Evolutionary conservation across 1,139 yeast genomes (phyloP), one percentile per base, ranked within the genome.

Genomic region (Meyerozyma elateridarum): DNA sequence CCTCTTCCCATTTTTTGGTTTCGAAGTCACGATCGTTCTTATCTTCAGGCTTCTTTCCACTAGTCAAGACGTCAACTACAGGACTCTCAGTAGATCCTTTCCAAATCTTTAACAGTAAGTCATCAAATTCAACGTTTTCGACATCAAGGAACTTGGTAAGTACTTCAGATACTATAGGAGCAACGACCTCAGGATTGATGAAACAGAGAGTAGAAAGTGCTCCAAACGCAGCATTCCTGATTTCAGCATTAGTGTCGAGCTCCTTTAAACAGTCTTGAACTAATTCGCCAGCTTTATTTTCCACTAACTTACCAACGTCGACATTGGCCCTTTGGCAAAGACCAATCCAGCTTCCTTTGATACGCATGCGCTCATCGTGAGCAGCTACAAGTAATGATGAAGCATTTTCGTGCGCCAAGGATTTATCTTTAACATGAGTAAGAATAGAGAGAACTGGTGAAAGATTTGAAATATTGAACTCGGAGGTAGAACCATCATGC

Each of bases 1-100:
- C 73, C 47, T 82, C 89, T 54, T 91, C 98, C 97, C 98, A 91
- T 49, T 85, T 79, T 40, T 75, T 67, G 11, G 88, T 84, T 46
- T 85, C 95, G 50, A 85, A 85, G 48, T 88, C 96, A 49, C 78
- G 85, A 3, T 83, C 59, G 50, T 85, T 85, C 48, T 83, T 85
- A 38, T 64, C 65, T 18, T 55, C 56, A 2, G 48, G 52, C 46
- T 68, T 62, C 30, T 65, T 63, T 28, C 59, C 59, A 33, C 59
- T 61, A 18, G 49, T 52, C 32, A 84, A 59, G 3, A 84, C 79
- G 46, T 85, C 77, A 14, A 79, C 61, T 1, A 84, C 94, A 34
- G 85, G 56, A 36, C 73, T 77, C 6, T 89, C 94, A 32, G 79
- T 89, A 0, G 65, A 54, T 5, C 81, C 80, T 25, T 59, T 64